Base-by-base conservation (phyloP, 176 grass and related monocot genomes). In the Musa troglodytarum region DNA sequence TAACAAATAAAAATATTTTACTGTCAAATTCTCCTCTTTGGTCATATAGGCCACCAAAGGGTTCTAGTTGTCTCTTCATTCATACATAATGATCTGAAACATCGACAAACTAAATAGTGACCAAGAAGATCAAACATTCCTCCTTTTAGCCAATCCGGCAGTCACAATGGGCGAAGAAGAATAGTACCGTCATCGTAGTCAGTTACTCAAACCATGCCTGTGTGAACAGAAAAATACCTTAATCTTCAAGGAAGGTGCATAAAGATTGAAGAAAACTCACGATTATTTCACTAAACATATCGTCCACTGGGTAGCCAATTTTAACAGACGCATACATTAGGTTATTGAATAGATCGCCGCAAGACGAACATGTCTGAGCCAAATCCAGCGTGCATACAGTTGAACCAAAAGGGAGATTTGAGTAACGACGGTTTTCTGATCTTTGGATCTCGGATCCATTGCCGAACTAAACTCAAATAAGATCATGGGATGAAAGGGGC, bases 401-500 rank as follows among this genome's bases (percentile, higher is more conserved):
- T 43, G 4, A 43, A 9, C 22, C 11, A 9, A 65, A 65, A 65
- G 17, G 26, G 21, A 10, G n/a, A 25, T 12, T 4, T 12, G 13
- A 26, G 12, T 2, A 14, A 65, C 24, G 8, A 25, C 14, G 9
- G 23, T 13, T 12, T 11, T 13, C 12, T n/a, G 16, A 19, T 50
- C 7, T 50, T 49, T 6, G 34, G 66, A 69, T 69, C 29, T n/a
- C 15, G 25, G 68, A 70, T 70, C 68, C 68, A 20, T 49, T 23
- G 3, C 50, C 57, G 50, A 56, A 4, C 12, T 49, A 80, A 53
- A 72, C n/a, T 54, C 57, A 1, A 79, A 53, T 43, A 43, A 43
- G 67, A 51, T 68, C 23, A 79, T 11, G 22, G 52, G 17, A 55
- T n/a, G 74, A 20, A 74, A 6, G 53, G 10, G 66, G 73, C 69